Evolutionary conservation across 306 rosid genomes (phyloP).

Genomic region (Inga oerstediana): DNA sequence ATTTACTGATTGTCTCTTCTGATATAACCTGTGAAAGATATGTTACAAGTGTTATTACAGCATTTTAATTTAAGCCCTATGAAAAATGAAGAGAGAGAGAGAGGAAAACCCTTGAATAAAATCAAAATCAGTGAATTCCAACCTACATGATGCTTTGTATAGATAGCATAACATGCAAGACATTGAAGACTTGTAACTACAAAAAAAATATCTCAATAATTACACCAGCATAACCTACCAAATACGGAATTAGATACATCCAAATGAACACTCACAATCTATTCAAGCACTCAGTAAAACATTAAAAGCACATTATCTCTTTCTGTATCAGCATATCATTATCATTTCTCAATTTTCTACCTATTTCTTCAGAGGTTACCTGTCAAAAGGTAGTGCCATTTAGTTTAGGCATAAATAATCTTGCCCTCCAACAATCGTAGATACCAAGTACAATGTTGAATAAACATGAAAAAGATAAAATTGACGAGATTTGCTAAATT

Average conservation of each 20-base stretch:
- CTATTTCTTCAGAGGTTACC: conserved; percentile 41
- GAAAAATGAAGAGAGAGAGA: neutral
- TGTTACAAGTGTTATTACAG: conserved; percentile 11
- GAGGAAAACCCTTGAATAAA: neutral
- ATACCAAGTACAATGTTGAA: neutral
- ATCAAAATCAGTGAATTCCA: neutral
- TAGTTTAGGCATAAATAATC: conserved; percentile 14
- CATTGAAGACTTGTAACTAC: neutral
- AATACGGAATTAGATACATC: neutral
- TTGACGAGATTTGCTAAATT: neutral
- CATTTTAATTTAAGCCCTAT: conserved; percentile 1
- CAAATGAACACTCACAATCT: neutral
- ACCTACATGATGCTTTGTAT: neutral
- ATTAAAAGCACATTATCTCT: conserved; percentile 35
- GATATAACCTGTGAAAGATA: conserved; percentile 44
- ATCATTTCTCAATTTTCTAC: conserved; percentile 39
- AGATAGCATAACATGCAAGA: neutral
- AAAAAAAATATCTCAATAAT: neutral
- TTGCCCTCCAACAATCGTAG: conserved; percentile 21
- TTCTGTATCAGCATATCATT: conserved; percentile 41
- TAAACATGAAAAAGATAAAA: neutral
- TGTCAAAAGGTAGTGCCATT: conserved; percentile 32
- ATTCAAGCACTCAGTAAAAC: neutral
- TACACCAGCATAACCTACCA: neutral
- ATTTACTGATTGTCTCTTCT: conserved; percentile 45